Conservation (phyloP, 768 basidiomycete genomes). For the Russula emetica region DNA sequence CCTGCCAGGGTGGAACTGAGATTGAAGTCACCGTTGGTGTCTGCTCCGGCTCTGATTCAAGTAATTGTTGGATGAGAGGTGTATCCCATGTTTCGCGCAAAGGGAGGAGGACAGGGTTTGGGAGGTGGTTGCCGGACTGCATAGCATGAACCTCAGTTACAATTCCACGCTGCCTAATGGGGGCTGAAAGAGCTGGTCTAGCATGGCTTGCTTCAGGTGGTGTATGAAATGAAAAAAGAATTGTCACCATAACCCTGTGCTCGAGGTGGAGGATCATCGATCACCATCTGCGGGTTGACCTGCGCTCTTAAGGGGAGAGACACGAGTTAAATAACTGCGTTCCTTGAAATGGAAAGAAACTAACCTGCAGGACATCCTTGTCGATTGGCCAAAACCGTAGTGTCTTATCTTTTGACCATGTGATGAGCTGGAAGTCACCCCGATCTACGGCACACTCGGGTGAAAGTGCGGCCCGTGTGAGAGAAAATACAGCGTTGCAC, state of each 20-base stretch:
- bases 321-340: background rate
- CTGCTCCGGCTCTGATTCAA: constrained; percentile 25
- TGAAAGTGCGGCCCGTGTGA: too few species aligned
- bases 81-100: constrained; percentile 4
- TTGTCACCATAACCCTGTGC: constrained; percentile 28
- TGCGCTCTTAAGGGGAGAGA: constrained; percentile 28
- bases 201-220: constrained; percentile 39
- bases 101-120: constrained; percentile 32
- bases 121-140: constrained; percentile 32
- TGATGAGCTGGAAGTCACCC: constrained; percentile 59
- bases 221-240: constrained; percentile 52
- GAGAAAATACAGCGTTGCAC: too few species aligned
- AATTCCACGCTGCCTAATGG: constrained; percentile 61
- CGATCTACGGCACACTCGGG: constrained; percentile 34
- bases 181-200: constrained; percentile 49
- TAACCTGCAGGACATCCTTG: constrained; percentile 61
- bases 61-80: constrained; percentile 6
- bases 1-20: constrained; percentile 16
- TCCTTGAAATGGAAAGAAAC: constrained; percentile 15
- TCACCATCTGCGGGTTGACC: constrained; percentile 29
- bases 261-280: constrained; percentile 16
- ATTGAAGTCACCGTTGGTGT: constrained; percentile 26
- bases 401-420: constrained; percentile 88
- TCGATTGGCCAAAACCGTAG: constrained; percentile 88
- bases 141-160: constrained; percentile 66